Evolutionary conservation across 2,329 filamentous ascomycete genomes (phyloP).

Genomic region (Parafenestella ontariensis): DNA sequence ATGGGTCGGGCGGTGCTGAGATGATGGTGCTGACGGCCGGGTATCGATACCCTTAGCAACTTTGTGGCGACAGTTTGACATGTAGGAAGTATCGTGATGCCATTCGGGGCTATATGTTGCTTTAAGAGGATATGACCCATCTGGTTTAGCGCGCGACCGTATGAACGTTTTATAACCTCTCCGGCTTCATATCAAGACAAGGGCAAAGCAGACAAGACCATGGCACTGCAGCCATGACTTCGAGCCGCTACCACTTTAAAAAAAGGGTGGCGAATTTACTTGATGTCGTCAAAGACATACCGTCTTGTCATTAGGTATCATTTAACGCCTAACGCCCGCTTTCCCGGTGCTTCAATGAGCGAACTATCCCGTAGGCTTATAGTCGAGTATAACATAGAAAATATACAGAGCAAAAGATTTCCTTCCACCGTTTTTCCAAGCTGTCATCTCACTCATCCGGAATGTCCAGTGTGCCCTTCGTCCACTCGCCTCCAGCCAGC

Average conservation of each 20-base stretch:
- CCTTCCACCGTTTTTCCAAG: neutral
- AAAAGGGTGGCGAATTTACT: neutral
- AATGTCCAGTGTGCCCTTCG: slow-evolving; percentile 31
- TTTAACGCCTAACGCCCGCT: neutral
- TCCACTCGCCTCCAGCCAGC: slow-evolving; percentile 38
- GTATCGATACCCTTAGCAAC: too few species aligned
- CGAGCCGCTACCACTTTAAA: neutral
- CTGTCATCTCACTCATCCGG: slow-evolving; percentile 21
- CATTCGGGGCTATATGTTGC: too few species aligned
- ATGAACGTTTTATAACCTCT: too few species aligned
- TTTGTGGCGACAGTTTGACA: too few species aligned
- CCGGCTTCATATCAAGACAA: neutral
- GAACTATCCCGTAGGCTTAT: neutral
- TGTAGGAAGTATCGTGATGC: too few species aligned
- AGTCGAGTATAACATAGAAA: neutral
- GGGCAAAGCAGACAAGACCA: neutral
- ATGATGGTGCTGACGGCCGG: too few species aligned
- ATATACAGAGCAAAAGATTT: neutral
- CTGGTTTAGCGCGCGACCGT: too few species aligned
- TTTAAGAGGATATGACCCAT: too few species aligned
- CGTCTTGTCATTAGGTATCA: neutral
- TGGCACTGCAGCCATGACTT: neutral
- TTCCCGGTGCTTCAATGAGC: neutral
- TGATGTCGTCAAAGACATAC: neutral
- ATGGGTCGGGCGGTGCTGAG: too few species aligned